Conservation (phyloP, 257 asterid genomes). For the Lycium barbarum region DNA sequence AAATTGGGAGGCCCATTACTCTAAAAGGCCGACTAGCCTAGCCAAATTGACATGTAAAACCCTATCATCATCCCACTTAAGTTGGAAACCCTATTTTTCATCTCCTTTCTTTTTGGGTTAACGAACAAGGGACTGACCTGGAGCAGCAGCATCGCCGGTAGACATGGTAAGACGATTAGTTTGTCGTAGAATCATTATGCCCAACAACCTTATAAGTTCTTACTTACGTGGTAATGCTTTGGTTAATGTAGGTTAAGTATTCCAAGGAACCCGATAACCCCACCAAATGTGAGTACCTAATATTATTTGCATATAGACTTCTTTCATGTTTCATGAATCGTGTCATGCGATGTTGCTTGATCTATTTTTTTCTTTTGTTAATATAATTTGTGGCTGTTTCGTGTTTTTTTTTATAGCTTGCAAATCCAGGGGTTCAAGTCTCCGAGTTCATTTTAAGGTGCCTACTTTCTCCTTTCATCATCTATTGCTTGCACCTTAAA, state of each 20-base stretch:
- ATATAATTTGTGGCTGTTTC: not conserved
- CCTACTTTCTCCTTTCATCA: not conserved
- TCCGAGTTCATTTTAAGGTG: conserved; percentile 28
- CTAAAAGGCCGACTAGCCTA: not conserved
- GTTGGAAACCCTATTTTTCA: not conserved
- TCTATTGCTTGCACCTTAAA: not conserved
- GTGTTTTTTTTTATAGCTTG: not conserved
- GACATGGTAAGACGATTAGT: not conserved
- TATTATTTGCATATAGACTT: not conserved
- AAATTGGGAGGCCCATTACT: not conserved
- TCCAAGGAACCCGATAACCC: conserved; percentile 22
- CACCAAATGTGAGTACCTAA: conserved; percentile 14
- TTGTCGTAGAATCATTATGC: not conserved
- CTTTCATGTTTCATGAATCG: not conserved
- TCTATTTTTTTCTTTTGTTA: not conserved
- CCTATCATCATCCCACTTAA: not conserved
- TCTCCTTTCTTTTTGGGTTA: not conserved
- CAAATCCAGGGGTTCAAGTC: conserved; percentile 24
- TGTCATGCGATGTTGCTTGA: not conserved
- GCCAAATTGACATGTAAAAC: not conserved
- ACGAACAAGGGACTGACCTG: not conserved
- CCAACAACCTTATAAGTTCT: not conserved
- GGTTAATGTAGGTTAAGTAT: conserved; percentile 20
- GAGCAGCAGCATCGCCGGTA: not conserved
- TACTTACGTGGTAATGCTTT: not conserved